Percentiles rank a stretch among this genome's conserved stretches.
Conservation (phyloP, 148 eudicot species). For the Cornus florida region DNA sequence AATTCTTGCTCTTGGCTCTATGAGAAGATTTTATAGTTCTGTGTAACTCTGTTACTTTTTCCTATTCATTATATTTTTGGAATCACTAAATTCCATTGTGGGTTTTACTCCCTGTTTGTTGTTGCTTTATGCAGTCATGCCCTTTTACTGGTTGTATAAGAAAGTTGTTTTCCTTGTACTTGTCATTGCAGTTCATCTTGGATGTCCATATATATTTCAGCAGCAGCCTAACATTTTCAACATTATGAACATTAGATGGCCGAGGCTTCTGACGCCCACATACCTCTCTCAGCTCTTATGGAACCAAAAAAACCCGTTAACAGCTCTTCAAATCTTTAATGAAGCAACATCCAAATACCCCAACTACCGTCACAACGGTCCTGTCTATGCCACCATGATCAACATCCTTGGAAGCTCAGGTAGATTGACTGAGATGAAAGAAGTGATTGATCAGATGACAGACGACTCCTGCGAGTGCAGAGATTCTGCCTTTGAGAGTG, state of each 20-base stretch:
- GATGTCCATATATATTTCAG: background rate
- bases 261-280: slow-evolving; percentile 59
- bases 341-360: slow-evolving; percentile 68
- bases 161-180: background rate
- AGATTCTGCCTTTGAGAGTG: slow-evolving; percentile 56
- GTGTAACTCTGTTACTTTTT: background rate
- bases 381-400: slow-evolving; percentile 81
- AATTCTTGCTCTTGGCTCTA: background rate
- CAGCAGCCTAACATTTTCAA: slow-evolving; percentile 11
- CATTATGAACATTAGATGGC: slow-evolving; percentile 52
- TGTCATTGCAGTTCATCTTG: background rate
- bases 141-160: background rate
- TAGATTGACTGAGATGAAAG: slow-evolving; percentile 62
- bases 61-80: slow-evolving; percentile 4
- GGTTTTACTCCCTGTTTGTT: background rate
- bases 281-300: slow-evolving; percentile 50
- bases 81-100: background rate
- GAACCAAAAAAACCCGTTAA: slow-evolving; percentile 52
- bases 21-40: background rate
- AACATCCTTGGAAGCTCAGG: slow-evolving; percentile 62
- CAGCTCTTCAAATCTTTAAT: slow-evolving; percentile 55
- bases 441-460: slow-evolving; percentile 70
- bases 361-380: slow-evolving; percentile 69
- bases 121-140: background rate
- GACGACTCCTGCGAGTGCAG: slow-evolving; percentile 73